These are phyloP conservation scores for Conringia planisiliqua DNA, from an alignment of 345 rosid species.

Conservation along the genomic window DNA sequence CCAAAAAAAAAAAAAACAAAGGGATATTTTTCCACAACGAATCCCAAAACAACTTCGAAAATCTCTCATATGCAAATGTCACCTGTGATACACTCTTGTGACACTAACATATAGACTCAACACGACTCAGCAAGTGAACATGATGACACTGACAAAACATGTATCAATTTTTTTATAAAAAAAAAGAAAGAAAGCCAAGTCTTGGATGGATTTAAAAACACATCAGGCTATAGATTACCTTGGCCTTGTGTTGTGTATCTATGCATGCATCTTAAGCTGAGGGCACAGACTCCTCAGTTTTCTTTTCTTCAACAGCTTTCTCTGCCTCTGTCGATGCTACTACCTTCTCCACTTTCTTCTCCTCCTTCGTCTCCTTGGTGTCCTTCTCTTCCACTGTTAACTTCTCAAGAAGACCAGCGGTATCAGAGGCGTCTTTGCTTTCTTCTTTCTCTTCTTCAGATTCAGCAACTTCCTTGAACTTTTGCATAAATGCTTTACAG, in stretches of 20 bases:
- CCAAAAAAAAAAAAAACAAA: background rate
- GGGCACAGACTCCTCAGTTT: slow-evolving; percentile 42
- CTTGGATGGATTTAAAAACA: slow-evolving; percentile 3
- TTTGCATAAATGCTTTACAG: slow-evolving; percentile 84
- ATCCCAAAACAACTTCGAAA: background rate
- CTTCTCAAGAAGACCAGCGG: slow-evolving; percentile 69
- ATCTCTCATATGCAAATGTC: slow-evolving; percentile 21
- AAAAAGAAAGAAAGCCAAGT: background rate
- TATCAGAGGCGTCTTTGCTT: slow-evolving; percentile 58
- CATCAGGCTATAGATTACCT: slow-evolving; percentile 4
- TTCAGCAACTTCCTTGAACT: slow-evolving; percentile 68
- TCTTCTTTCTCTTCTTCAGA: slow-evolving; percentile 57
- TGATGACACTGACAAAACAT: background rate
- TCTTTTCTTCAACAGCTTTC: slow-evolving; percentile 43
- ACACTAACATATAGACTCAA: slow-evolving; percentile 19
- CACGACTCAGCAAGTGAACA: slow-evolving; percentile 11
- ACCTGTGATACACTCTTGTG: slow-evolving; percentile 4
- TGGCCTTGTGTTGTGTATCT: background rate
- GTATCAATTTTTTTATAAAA: background rate
- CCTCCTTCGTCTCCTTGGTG: slow-evolving; percentile 38
- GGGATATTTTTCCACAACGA: background rate
- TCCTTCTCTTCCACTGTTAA: slow-evolving; percentile 69
- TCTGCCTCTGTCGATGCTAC: slow-evolving; percentile 22
- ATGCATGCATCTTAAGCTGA: slow-evolving; percentile 41
- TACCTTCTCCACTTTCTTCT: slow-evolving; percentile 35